Conservation (phyloP, 2,329 filamentous ascomycete genomes). For the Ophiostoma montium region DNA sequence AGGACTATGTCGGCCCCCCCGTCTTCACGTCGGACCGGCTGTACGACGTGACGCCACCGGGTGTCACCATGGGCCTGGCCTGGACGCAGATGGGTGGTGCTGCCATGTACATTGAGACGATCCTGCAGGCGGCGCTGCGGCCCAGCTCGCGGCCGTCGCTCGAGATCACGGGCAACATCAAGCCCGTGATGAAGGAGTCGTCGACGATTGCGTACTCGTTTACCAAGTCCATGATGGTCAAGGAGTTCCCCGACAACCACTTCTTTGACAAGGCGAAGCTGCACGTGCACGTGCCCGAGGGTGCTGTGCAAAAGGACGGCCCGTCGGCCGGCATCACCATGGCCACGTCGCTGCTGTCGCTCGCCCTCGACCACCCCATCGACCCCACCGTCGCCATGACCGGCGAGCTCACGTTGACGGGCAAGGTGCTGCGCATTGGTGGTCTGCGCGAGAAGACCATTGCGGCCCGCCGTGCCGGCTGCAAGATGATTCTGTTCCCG, state of each 20-base stretch:
- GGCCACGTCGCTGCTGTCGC: constrained; percentile 79
- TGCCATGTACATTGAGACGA: constrained; percentile 93
- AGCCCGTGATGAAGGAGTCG: constrained; percentile 96
- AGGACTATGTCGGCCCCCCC: constrained; percentile 92
- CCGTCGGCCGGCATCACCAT: constrained; percentile 93
- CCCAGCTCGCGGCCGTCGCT: constrained; percentile 62
- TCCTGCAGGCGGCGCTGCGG: constrained; percentile 70
- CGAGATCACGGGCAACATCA: constrained; percentile 88
- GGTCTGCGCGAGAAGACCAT: constrained; percentile 95
- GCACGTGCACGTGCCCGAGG: constrained; percentile 92
- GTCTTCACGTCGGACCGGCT: constrained; percentile 91
- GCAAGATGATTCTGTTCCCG: constrained; percentile 88
- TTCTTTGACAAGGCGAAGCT: constrained; percentile 95
- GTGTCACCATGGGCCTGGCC: constrained; percentile 93
- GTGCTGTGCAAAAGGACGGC: constrained; percentile 88
- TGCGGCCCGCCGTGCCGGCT: constrained; percentile 80
- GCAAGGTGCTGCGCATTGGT: constrained; percentile 90
- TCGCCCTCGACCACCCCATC: constrained; percentile 66
- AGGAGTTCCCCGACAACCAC: constrained; percentile 72
- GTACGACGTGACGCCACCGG: constrained; percentile 84
- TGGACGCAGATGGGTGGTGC: constrained; percentile 97
- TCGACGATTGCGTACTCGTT: constrained; percentile 93
- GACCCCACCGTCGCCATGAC: constrained; percentile 93
- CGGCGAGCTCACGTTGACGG: constrained; percentile 89
- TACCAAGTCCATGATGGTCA: constrained; percentile 76